Conservation (phyloP, 768 basidiomycete genomes). For the Melanogaster broomeanus region DNA sequence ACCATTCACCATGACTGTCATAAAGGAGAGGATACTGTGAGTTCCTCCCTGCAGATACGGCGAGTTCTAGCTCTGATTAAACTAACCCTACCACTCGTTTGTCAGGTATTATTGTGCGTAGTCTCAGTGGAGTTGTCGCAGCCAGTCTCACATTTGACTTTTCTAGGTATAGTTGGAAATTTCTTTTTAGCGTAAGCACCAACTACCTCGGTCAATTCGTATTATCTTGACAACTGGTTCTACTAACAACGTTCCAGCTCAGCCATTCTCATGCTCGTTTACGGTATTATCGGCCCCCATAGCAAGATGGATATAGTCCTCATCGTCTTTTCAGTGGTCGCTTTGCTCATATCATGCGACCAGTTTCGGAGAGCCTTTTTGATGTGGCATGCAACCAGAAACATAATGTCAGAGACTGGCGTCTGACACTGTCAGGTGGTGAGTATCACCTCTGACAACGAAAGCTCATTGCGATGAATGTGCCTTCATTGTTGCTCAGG, state of each 20-base stretch:
- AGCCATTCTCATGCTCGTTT: conserved; percentile 16
- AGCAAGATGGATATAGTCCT: conserved; percentile 17
- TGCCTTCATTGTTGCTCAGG: too few species aligned
- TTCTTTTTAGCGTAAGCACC: conserved; percentile 25
- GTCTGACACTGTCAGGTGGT: conserved; percentile 10
- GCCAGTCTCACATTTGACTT: background rate
- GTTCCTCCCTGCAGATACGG: background rate
- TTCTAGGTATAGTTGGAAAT: conserved; percentile 16
- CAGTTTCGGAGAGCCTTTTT: conserved; percentile 23
- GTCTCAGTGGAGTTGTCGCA: background rate
- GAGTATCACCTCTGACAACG: background rate
- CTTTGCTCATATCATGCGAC: conserved; percentile 18
- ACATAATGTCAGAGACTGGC: conserved; percentile 6
- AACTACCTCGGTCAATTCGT: background rate
- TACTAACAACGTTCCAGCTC: conserved; percentile 10
- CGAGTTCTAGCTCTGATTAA: too few species aligned
- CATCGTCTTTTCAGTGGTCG: conserved; percentile 14
- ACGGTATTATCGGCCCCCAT: conserved; percentile 4
- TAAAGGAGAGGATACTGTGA: too few species aligned
- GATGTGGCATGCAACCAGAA: conserved; percentile 12
- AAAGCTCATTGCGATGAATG: background rate
- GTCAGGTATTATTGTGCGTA: conserved; percentile 20
- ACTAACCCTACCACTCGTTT: too few species aligned
- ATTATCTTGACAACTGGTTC: background rate
- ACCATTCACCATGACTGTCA: too few species aligned